These are phyloP conservation scores for Xylariaceae sp. DNA, from an alignment of 2,329 filamentous ascomycete species.

Conservation along the genomic window DNA sequence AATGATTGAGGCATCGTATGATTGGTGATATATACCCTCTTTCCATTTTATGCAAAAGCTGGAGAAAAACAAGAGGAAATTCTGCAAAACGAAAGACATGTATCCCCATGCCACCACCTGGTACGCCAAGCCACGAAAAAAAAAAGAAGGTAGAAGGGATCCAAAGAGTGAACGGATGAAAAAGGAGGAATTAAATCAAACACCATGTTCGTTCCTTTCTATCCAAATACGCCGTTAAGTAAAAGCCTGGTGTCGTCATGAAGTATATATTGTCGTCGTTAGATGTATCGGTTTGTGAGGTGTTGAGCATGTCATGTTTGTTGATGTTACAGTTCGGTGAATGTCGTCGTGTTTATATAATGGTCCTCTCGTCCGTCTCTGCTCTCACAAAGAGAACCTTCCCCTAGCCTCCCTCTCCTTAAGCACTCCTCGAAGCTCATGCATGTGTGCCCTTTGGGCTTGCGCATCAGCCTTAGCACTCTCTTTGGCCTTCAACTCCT, in stretches of 20 bases:
- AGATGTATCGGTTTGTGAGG: too few relatives aligned
- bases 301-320: too few relatives aligned
- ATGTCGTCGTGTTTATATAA: background rate
- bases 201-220: background rate
- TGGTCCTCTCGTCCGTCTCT: conserved; percentile 1
- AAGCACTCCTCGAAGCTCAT: conserved; percentile 89
- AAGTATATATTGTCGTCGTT: background rate
- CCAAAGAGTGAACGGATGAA: too few relatives aligned
- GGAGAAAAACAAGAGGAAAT: too few relatives aligned
- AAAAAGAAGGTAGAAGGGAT: too few relatives aligned
- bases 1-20: too few relatives aligned
- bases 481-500: conserved; percentile 75
- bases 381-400: conserved; percentile 24
- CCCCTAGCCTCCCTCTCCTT: conserved; percentile 42
- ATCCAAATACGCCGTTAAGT: background rate
- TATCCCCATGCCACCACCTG: too few relatives aligned
- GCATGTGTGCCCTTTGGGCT: conserved; percentile 82
- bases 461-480: conserved; percentile 70
- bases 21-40: too few relatives aligned
- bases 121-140: too few relatives aligned
- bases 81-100: too few relatives aligned
- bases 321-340: background rate
- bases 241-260: background rate
- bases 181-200: too few relatives aligned
- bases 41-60: too few relatives aligned